These are phyloP conservation scores for Ophiostoma tasmaniense DNA, from an alignment of 2,329 filamentous ascomycete genomes.

Conservation along the genomic window DNA sequence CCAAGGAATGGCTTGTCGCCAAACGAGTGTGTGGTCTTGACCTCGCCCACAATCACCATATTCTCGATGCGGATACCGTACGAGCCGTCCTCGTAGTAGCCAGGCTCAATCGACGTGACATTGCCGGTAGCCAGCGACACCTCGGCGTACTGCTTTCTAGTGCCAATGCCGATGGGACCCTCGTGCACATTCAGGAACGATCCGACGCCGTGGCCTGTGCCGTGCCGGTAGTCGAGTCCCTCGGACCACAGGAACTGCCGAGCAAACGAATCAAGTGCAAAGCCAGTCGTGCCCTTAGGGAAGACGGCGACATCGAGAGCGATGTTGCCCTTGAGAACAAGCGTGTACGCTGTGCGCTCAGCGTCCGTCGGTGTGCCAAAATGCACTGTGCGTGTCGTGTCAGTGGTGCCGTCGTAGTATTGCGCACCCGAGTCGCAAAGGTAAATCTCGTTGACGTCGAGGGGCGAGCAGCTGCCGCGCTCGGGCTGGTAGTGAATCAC, in stretches of 20 bases:
- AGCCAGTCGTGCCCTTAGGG: slow-evolving; percentile 90
- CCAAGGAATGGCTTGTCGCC: slow-evolving; percentile 90
- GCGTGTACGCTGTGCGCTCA: slow-evolving; percentile 82
- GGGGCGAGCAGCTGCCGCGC: slow-evolving; percentile 66
- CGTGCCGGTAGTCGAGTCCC: slow-evolving; percentile 90
- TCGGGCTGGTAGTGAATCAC: slow-evolving; percentile 95
- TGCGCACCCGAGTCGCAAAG: slow-evolving; percentile 97
- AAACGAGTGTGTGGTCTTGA: slow-evolving; percentile 78
- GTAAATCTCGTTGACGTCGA: slow-evolving; percentile 81
- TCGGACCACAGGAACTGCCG: slow-evolving; percentile 87
- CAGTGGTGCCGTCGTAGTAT: slow-evolving; percentile 89
- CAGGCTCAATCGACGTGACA: slow-evolving; percentile 91
- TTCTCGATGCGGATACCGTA: slow-evolving; percentile 98
- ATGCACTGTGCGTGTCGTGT: slow-evolving; percentile 88
- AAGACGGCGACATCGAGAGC: slow-evolving; percentile 79
- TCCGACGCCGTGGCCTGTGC: slow-evolving; percentile 91
- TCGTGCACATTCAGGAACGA: slow-evolving; percentile 96
- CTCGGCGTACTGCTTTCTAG: slow-evolving; percentile 81
- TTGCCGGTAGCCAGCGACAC: slow-evolving; percentile 86
- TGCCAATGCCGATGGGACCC: slow-evolving; percentile 92
- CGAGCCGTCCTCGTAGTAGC: slow-evolving; percentile 91
- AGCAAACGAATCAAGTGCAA: slow-evolving; percentile 79
- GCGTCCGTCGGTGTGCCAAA: slow-evolving; percentile 77
- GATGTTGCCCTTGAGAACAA: slow-evolving; percentile 92
- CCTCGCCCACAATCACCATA: slow-evolving; percentile 80